Percentiles rank a stretch among this genome's conserved stretches.
Evolutionary conservation across 768 basidiomycete species (phyloP).

Genomic region (Heimioporus sp.): DNA sequence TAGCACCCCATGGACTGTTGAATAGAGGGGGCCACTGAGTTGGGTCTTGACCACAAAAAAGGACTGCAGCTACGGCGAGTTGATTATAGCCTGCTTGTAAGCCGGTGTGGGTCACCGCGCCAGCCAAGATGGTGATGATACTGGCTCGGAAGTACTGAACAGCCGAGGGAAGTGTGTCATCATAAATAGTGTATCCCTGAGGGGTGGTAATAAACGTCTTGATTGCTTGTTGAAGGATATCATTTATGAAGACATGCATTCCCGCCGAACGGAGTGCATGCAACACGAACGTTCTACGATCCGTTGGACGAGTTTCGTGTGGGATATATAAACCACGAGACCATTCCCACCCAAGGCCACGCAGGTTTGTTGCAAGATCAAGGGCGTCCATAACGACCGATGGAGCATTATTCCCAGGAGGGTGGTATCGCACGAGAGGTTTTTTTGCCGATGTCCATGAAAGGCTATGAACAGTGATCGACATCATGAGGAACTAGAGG

Average conservation of each 20-base stretch:
- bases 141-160: constrained; percentile 37
- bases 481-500: not conserved
- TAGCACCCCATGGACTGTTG: not conserved
- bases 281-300: constrained; percentile 36
- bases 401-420: not conserved
- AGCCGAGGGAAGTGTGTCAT: constrained; percentile 23
- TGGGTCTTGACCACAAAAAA: not conserved
- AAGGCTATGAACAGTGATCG: not conserved
- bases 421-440: not conserved
- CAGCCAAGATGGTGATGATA: constrained; percentile 39
- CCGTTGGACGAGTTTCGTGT: constrained; percentile 39
- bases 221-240: constrained; percentile 43
- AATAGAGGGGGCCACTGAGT: not conserved
- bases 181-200: constrained; percentile 32
- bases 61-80: not conserved
- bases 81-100: constrained; percentile 30
- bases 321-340: constrained; percentile 33
- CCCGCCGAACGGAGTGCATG: constrained; percentile 34
- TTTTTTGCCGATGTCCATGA: not conserved
- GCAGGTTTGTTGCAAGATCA: constrained; percentile 23
- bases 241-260: constrained; percentile 38
- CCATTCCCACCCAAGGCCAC: constrained; percentile 64
- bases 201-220: constrained; percentile 38
- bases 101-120: constrained; percentile 43
- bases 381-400: not conserved